Percentiles rank a stretch among this genome's conserved stretches.
These are phyloP conservation scores for Solanum bulbocastanum DNA, from an alignment of 257 asterid species.

Conservation along the genomic window DNA sequence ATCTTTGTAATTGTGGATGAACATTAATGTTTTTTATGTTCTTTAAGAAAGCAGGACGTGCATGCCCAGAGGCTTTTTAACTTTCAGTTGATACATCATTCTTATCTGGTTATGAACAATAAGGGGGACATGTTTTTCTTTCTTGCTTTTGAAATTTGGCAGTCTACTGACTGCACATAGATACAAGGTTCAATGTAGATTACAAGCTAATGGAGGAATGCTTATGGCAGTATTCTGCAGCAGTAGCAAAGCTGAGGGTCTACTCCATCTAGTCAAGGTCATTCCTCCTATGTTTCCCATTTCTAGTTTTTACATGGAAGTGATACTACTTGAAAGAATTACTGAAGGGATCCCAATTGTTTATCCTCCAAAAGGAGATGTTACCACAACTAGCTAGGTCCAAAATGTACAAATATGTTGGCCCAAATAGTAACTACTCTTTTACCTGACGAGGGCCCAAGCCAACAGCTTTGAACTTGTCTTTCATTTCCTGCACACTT, in stretches of 20 bases:
- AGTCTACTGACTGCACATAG: background rate
- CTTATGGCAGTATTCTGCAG: background rate
- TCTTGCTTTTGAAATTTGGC: background rate
- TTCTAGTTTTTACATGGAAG: background rate
- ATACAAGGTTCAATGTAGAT: background rate
- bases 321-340: background rate
- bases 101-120: background rate
- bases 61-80: background rate
- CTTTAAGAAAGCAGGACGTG: background rate
- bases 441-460: conserved; percentile 91
- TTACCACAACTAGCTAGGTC: background rate
- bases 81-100: background rate
- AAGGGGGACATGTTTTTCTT: background rate
- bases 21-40: background rate
- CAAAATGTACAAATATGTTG: background rate
- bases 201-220: background rate
- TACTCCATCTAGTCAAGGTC: background rate
- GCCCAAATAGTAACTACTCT: background rate
- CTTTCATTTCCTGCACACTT: conserved; percentile 71
- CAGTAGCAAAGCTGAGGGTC: background rate
- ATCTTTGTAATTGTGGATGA: background rate
- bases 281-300: background rate
- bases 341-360: background rate
- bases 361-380: background rate
- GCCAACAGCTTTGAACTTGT: conserved; percentile 63